Base-by-base conservation (phyloP, 1,284 basidiomycete species). In the Takashimella tepidaria region DNA sequence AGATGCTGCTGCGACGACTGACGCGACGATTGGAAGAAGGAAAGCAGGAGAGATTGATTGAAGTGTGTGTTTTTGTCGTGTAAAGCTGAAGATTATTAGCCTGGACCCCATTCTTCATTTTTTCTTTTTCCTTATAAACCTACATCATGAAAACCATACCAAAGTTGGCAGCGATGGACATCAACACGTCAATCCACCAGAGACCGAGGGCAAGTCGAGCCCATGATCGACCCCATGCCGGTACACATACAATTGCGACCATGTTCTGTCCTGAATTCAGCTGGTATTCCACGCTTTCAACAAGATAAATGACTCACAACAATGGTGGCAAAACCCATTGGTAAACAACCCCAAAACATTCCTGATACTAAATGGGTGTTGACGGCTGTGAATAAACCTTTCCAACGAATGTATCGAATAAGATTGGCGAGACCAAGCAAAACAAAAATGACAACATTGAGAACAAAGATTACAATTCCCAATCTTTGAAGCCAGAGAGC, bases 11-110 rank as follows among this genome's bases (percentile, higher is more conserved):
- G 80, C 81, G 64, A 89, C 88, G 40, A 86, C 81, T 0, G 84
- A 77, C 0, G 86, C 80, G 3, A 89, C 85, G 6, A 88, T 80
- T 0, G 88, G 88, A 42, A 89, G 80, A 3, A 89, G 75, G 83
- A 84, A 86, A 2, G 78, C 70, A n/a, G 83, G 77, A 0, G 81
- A 81, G 76, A 87, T 80, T 2, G 74, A 67, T 50, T 80, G 74
- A 4, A 84, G 67, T 1, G 80, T 76, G 61, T 88, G 84, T 1
- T 74, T 73, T 37, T 89, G 87, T 6, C 77, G 72, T 0, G 82
- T 83, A 54, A 83, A 80, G 81, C 85, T 87, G 61, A 4, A 21
- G 11, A 43, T 11, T 19, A 31, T n/a, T 25, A 46, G 45, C 26
- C 13, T n/a, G 6, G 22, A 12, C 20, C 20, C 20, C 20, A 23